Conservation (phyloP, 2,329 filamentous ascomycete genomes). For the Penicillium sclerotigenum region DNA sequence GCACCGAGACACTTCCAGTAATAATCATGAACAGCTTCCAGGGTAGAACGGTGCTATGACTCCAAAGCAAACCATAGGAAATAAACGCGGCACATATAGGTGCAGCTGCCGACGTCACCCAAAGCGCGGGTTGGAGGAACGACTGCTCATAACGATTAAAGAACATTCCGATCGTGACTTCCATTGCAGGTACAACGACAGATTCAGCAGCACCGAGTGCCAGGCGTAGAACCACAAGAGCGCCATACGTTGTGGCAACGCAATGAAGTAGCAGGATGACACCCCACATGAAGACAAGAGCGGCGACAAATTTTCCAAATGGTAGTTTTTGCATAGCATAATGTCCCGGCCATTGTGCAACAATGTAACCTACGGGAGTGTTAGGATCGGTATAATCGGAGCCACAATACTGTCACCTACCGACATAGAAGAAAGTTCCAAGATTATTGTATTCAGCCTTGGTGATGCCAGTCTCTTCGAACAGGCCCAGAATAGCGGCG, state of each 20-base stretch:
- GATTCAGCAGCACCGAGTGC: slow-evolving; percentile 38
- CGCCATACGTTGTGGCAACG: slow-evolving; percentile 33
- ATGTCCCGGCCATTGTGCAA: slow-evolving; percentile 40
- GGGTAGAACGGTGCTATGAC: slow-evolving; percentile 15
- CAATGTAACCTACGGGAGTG: slow-evolving; percentile 34
- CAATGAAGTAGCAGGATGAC: slow-evolving; percentile 41
- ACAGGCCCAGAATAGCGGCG: slow-evolving; percentile 42
- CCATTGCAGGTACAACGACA: slow-evolving; percentile 41
- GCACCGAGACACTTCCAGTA: slow-evolving; percentile 36
- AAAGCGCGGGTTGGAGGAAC: slow-evolving; percentile 52
- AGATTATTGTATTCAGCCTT: slow-evolving; percentile 43
- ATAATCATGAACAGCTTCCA: slow-evolving; percentile 34
- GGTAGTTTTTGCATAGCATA: slow-evolving; percentile 43
- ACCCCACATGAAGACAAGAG: slow-evolving; percentile 34
- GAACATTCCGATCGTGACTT: slow-evolving; percentile 44
- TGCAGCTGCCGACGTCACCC: slow-evolving; percentile 32
- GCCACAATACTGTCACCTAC: slow-evolving; percentile 16
- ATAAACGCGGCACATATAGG: slow-evolving; percentile 41
- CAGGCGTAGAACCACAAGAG: slow-evolving; percentile 38
- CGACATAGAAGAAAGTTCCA: slow-evolving; percentile 45
- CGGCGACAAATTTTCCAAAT: slow-evolving; percentile 36
- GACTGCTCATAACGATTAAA: slow-evolving; percentile 48
- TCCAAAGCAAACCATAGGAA: slow-evolving; percentile 42
- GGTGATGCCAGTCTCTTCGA: slow-evolving; percentile 41
- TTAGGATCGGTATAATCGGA: not conserved